Conservation (phyloP, 2,329 filamentous ascomycete species). For the Hymenotorrendiella dingleyae region DNA sequence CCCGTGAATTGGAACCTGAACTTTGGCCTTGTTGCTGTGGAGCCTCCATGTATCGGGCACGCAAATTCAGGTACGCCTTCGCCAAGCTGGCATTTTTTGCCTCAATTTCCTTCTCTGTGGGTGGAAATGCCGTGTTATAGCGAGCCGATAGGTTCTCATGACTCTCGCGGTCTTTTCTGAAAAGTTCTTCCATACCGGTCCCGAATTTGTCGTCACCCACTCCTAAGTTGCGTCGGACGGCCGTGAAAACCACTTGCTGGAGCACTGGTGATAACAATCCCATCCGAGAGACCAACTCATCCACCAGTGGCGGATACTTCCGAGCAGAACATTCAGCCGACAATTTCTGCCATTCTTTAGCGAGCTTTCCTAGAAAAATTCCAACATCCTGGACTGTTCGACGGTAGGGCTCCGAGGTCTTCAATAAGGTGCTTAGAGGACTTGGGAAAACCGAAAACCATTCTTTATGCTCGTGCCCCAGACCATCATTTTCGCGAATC, state of each 20-base stretch:
- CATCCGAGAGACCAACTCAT: constrained; percentile 46
- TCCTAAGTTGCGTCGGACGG: constrained; percentile 42
- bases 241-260: constrained; percentile 48
- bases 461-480: constrained; percentile 35
- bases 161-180: constrained; percentile 32
- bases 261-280: constrained; percentile 44
- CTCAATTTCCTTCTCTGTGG: constrained; percentile 21
- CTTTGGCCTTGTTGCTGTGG: too few relatives aligned
- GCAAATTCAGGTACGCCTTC: background rate
- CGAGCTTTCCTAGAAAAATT: constrained; percentile 39
- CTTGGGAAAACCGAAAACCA: constrained; percentile 46
- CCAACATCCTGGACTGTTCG: constrained; percentile 33
- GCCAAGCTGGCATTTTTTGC: constrained; percentile 20
- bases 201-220: constrained; percentile 32
- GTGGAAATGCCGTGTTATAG: constrained; percentile 22
- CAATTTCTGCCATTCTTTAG: constrained; percentile 35
- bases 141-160: constrained; percentile 27
- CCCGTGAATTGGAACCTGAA: background rate
- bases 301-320: constrained; percentile 48
- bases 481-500: constrained; percentile 38
- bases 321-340: constrained; percentile 33
- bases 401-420: constrained; percentile 31
- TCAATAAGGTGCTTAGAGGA: constrained; percentile 24
- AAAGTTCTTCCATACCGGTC: constrained; percentile 32
- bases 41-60: too few relatives aligned